Conservation (phyloP, 139 green algal genomes). For the Coelastrella sp. region DNA sequence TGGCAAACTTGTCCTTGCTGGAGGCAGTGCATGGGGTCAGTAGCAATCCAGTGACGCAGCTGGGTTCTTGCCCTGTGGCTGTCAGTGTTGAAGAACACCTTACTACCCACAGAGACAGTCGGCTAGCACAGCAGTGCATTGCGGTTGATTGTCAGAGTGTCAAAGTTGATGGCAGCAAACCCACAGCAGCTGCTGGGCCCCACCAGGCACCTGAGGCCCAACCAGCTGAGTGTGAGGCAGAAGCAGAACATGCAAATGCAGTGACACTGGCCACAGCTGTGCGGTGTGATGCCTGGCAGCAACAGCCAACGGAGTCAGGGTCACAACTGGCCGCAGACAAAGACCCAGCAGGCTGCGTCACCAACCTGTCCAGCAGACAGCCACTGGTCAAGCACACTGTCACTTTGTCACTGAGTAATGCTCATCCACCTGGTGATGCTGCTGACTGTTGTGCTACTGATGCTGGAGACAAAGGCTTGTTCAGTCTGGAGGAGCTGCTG, state of each 20-base stretch:
- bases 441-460: background rate
- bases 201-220: background rate
- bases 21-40: background rate
- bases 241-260: background rate
- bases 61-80: background rate
- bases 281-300: no score
- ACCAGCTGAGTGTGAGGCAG: background rate
- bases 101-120: background rate
- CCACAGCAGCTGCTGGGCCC: background rate
- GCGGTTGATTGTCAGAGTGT: background rate
- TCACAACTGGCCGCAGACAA: no score
- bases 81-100: background rate
- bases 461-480: background rate
- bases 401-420: background rate
- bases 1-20: background rate
- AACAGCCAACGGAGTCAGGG: no score
- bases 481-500: conserved; percentile 32
- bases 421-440: background rate
- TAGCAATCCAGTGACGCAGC: background rate
- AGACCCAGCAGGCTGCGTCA: no score
- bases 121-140: background rate
- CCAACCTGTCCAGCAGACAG: no score
- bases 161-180: background rate
- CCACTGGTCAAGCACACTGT: no score
- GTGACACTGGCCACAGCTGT: background rate